phyloP scores from a whole-genome alignment of 495 filamentous ascomycete genomes.

The Cenococcum geophilum region DNA sequence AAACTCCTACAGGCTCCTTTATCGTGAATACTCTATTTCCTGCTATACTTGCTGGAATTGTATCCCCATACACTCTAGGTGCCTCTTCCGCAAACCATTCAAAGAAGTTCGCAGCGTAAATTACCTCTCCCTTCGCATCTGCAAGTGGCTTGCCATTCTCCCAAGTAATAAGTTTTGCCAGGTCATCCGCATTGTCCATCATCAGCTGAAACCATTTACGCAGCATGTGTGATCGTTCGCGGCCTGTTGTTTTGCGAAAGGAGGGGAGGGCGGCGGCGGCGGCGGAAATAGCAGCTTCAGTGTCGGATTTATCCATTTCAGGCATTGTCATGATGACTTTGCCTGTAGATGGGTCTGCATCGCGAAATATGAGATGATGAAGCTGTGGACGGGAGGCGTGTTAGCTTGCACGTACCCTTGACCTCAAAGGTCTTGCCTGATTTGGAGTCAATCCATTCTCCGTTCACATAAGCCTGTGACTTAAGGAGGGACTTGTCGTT shows the following conservation, averaged over 20 bases:
- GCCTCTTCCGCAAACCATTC: slow-evolving; percentile 79
- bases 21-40: slow-evolving; percentile 43
- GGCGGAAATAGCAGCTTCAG: slow-evolving; percentile 68
- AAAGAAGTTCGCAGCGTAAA: slow-evolving; percentile 66
- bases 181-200: slow-evolving; percentile 78
- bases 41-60: slow-evolving; percentile 51
- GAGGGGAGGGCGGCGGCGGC: slow-evolving; percentile 67
- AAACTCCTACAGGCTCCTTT: slow-evolving; percentile 80
- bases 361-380: neutral
- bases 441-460: slow-evolving; percentile 42
- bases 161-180: slow-evolving; percentile 82
- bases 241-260: slow-evolving; percentile 64
- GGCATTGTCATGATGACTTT: slow-evolving; percentile 75
- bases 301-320: slow-evolving; percentile 70
- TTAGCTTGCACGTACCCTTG: slow-evolving; percentile 26
- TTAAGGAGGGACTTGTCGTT: slow-evolving; percentile 42
- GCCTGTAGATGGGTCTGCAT: slow-evolving; percentile 69
- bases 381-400: neutral
- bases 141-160: slow-evolving; percentile 71
- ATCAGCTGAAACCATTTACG: slow-evolving; percentile 88
- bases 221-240: slow-evolving; percentile 70
- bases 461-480: slow-evolving; percentile 40
- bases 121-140: slow-evolving; percentile 66
- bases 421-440: slow-evolving; percentile 45
- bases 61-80: slow-evolving; percentile 62